Percentiles rank a stretch among this genome's conserved stretches.
Conservation (phyloP, 1,139 yeast genomes). For the Yamadazyma siamensis region DNA sequence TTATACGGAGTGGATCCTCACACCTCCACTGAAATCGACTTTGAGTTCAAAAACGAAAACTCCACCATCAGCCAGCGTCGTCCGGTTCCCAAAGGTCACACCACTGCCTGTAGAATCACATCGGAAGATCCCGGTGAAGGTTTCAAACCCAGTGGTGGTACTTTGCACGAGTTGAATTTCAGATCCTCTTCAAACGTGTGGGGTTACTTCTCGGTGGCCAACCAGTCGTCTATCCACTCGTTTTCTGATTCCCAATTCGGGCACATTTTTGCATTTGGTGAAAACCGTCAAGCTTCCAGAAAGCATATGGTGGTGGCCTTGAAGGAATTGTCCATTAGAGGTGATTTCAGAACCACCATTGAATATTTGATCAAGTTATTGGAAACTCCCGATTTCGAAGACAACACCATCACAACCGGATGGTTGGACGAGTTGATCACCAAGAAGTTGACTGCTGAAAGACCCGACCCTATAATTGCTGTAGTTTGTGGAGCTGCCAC, state of each 20-base stretch:
- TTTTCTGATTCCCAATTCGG: constrained; percentile 98
- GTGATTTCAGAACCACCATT: constrained; percentile 97
- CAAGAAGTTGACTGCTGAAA: constrained; percentile 90
- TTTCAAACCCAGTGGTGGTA: constrained; percentile 97
- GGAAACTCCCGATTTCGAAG: constrained; percentile 96
- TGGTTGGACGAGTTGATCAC: constrained; percentile 97
- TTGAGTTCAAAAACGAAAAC: constrained; percentile 73
- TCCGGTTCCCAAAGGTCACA: constrained; percentile 96
- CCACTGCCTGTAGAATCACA: constrained; percentile 98
- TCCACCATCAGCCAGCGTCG: constrained; percentile 78
- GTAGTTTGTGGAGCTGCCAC: constrained; percentile 97
- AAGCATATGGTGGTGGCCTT: constrained; percentile 98
- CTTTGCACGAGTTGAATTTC: constrained; percentile 91
- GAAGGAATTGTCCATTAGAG: constrained; percentile 93
- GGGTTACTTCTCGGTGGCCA: constrained; percentile 98
- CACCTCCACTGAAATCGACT: constrained; percentile 85
- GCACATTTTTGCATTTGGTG: constrained; percentile 98
- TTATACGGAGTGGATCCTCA: constrained; percentile 96
- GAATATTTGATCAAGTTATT: constrained; percentile 91
- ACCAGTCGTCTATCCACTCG: constrained; percentile 95
- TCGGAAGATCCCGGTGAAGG: constrained; percentile 99
- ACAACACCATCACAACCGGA: constrained; percentile 94
- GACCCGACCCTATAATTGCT: constrained; percentile 89
- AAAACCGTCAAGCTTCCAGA: constrained; percentile 95
- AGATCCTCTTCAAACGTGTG: constrained; percentile 96